Evolutionary conservation across 2,329 filamentous ascomycete genomes (phyloP), one percentile per base, ranked within the genome.

Genomic region (Mycosphaerelloides madeirae): DNA sequence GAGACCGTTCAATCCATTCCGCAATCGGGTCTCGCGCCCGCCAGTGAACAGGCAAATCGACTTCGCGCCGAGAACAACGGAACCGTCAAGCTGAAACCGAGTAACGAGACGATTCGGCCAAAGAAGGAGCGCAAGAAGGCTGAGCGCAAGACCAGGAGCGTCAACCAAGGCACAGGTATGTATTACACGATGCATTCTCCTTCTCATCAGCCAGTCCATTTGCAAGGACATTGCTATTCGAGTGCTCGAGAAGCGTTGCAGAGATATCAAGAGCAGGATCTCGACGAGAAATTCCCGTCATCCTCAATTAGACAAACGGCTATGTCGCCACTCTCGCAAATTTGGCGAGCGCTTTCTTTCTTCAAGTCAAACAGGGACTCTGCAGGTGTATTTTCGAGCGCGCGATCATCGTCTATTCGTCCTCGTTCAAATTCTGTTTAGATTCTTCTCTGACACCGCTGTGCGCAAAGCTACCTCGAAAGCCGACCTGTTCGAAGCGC

Each of bases 401-500:
- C 22, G 22, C 22, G n/a, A n/a, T n/a, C 22, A 25, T 25, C 22
- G 22, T 25, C 22, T 25, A 6, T 9, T 25, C 22, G 16, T 35
- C 16, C 3, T 35, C 33, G 44, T 31, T 28, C 46, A 15, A 19
- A 50, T 34, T 48, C 48, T 59, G 50, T 44, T 52, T 46, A 52
- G 46, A 44, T 50, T 38, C 46, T 42, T 53, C 35, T 56, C 59
- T 60, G 53, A 62, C 54, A 53, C 43, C 35, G 48, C 54, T 52
- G 54, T 59, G 42, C 65, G 62, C 47, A 66, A 76, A 83, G 87
- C 84, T 48, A 93, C 89, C 13, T 95, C 90, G 48, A 97, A 97
- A 72, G 91, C 93, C 63, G 93, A 98, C 68, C 89, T 97, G 40
- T 98, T 98, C 65, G 93, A 97, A 71, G 89, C 90, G 56, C 95